Evolutionary conservation across 1,139 yeast genomes (phyloP), one percentile per base, ranked within the genome.

Genomic region (Scheffersomyces lignicola): DNA sequence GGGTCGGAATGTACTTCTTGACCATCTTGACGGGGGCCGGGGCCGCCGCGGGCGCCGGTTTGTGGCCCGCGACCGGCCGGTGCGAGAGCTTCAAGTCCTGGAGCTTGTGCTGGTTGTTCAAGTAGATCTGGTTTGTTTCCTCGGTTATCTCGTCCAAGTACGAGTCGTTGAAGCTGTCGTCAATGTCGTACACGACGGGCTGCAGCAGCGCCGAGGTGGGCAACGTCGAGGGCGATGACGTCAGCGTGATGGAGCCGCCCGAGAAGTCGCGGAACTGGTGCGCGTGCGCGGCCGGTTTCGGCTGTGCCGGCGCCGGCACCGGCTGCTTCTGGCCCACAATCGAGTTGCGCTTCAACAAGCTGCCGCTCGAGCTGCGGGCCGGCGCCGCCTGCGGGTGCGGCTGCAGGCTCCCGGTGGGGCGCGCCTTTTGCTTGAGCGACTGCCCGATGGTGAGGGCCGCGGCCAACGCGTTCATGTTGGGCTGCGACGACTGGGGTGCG

Each of bases 401-500:
- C 4, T 6, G 3, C 18, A 14, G 13, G n/a, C 10, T 12, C n/a
- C 5, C 12, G 9, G 14, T 12, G 13, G 29, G 13, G 2, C 5
- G 7, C n/a, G 7, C 3, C 8, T 23, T 18, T 10, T 35, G 41
- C 34, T 44, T 35, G 31, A 41, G 31, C 16, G 48, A 35, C 26
- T 66, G 56, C 5, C 76, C 76, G 43, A 70, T 70, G 28, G 73
- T 61, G 33, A 66, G 50, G 2, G 76, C 76, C 4, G 76, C 76
- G 6, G 76, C 76, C 51, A 67, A 51, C 10, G 76, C 76, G 35
- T 60, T 58, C 30, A 60, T 52, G 45, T 54, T 59, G 15, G 76
- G 76, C 37, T 67, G 69, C 36, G 46, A 54, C 16, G 56, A 37
- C 6, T 60, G 46, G 4, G 66, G 62, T 3, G 68, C 60, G 12